Base-by-base conservation (phyloP, 257 asterid genomes). In the Gentiana macrophylla region DNA sequence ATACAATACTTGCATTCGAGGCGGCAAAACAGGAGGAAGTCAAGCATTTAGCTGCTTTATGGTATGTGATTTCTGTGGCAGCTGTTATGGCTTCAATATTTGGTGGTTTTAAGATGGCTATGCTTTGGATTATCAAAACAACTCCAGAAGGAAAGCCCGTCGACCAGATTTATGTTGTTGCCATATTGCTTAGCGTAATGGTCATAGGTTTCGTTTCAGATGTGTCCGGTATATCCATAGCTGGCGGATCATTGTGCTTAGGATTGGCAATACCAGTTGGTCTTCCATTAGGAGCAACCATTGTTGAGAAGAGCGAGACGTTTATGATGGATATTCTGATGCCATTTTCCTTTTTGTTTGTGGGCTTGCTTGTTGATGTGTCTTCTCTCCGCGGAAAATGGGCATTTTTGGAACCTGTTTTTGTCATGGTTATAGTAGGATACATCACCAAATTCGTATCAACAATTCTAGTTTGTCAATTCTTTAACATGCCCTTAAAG, bases 191-290 rank as follows among this genome's bases (percentile, higher is more conserved):
- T 32, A 82, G 86, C 0, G 98, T 91, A 35, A 3, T 75, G 72
- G 76, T 87, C 3, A 33, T 52, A 6, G 97, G 79, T 3, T 74
- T 91, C 38, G 1, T 83, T 10, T 62, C 93, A 5, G 98, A 87
- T 62, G 55, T 66, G 60, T 53, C 65, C 0, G 98, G 98, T 1
- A 46, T 87, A 54, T 86, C 93, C 55, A 55, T 91, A 8, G 79
- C 75, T 6, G 84, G 84, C 32, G 98, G 94, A 34, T 81, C 98
- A 0, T 24, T 91, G 12, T 87, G 92, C 95, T 78, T 91, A 1
- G 98, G 98, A 1, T 63, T 91, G 74, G 98, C 88, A 0, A 79
- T 84, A 5, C 96, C 97, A 0, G 95, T 84, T 13, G 97, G 97
- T 7, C 98, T 95, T 5, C 97, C 98, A 0, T 61, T 91, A 58